Evolutionary conservation across 805 yeast genomes (phyloP), one percentile per base, ranked within the genome.

Genomic region (Candida golubevii): DNA sequence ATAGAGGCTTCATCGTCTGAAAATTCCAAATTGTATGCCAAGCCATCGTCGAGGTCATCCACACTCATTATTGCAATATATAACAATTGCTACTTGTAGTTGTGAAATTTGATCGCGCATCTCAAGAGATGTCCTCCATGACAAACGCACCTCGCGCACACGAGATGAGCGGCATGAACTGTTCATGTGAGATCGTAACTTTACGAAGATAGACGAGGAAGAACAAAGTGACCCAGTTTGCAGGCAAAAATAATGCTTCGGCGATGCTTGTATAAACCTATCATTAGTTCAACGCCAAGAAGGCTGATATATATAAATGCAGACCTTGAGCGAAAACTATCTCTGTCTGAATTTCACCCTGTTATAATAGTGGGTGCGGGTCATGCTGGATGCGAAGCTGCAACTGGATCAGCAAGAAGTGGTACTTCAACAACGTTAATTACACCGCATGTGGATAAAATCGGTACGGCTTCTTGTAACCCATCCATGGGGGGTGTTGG

Each of bases 401-500:
- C 96, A 2, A 75, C 97, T 0, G 98, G 91, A 0, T 74, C 96
- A 1, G 96, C 98, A 0, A 72, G 99, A 49, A 60, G 86, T 1
- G 97, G 97, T 0, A 76, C 83, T 1, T 48, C 58, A 3, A 84
- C 96, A 0, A 69, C 82, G 2, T 69, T 93, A 26, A 72, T 93
- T 1, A 90, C 99, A 0, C 98, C 96, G 1, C 76, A 72, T 37
- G 58, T 80, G 30, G 60, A 71, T 27, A 86, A 88, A 58, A 82
- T 93, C 11, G 99, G 99, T 0, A 85, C 95, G 0, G 93, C 97
- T 15, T 88, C 97, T 1, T 93, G 99, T 63, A 93, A 93, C 61
- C 99, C 99, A 8, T 89, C 87, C 35, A 87, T 89, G 84, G 99
- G 99, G 32, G 99, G 99, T 49, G 90, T 93, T 44, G 99, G 99